Evolutionary conservation across 495 filamentous ascomycete genomes (phyloP), one percentile per base, ranked within the genome.

Genomic region (Xanthoparmelia taractica): DNA sequence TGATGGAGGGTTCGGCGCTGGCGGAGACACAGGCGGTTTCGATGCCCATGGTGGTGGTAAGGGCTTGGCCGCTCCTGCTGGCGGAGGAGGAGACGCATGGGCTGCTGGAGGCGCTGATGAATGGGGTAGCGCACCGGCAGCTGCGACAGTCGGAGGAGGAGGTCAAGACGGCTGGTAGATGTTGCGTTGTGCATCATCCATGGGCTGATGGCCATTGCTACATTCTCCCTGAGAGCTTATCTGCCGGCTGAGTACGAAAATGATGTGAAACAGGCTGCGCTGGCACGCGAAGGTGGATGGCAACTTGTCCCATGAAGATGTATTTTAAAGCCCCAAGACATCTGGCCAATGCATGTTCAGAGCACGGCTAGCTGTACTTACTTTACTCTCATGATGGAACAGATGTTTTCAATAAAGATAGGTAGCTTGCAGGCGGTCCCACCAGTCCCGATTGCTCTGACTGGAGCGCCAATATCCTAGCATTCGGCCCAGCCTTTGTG

Each of bases 1-100:
- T 12, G 66, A 57, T 48, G 59, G 64, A 17, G 54, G 54, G 29
- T 59, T 63, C 47, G 55, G 48, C 27, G 66, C 60, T 31, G 63
- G 64, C 13, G 58, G 38, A 34, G 59, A 37, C 23, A 29, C 60
- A 20, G 57, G 59, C 18, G 40, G 23, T 11, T 59, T 59, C 31
- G 63, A 48, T 27, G 40, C 36, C 50, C 58, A 61, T 55, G 37
- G 62, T 25, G 27, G 37, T 27, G 58, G 56, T 34, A 41, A 55
- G 2, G 55, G 4, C 1, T 59, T 59, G 12, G 55, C n/a, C 25
- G 56, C 27, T 60, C 67, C 64, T 61, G 33, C 59, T 15, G n/a
- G 43, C 12, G 56, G 58, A 64, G 31, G 37, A 48, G 4, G 18
- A 50, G 37, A 38, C 17, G 27, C 20, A 2, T n/a, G 36, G 29